A percentile compares a stretch with the other conserved stretches of the same genome.
Conservation (phyloP, 768 basidiomycete species). For the Amanita subjunquillea region DNA sequence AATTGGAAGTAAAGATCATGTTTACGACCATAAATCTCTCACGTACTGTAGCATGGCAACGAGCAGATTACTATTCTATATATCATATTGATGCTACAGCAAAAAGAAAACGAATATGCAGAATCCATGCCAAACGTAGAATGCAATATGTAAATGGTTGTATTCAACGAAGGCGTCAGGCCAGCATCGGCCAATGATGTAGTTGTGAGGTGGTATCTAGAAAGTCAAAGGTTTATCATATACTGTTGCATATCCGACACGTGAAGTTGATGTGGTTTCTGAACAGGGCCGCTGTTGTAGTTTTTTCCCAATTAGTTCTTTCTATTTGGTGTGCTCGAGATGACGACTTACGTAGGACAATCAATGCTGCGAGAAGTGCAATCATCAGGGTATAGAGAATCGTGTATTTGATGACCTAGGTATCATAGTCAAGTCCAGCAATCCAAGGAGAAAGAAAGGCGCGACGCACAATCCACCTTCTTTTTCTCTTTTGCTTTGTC, state of each 20-base stretch:
- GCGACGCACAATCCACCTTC: conserved; percentile 70
- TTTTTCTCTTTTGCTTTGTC: conserved; percentile 85
- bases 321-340: not conserved
- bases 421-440: conserved; percentile 1
- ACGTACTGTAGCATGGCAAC: not conserved
- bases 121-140: not conserved
- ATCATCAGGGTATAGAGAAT: conserved; percentile 73
- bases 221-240: conserved; percentile 39
- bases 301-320: conserved; percentile 9
- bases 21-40: not conserved
- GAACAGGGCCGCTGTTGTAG: conserved; percentile 62
- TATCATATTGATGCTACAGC: conserved; percentile 4
- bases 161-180: not conserved
- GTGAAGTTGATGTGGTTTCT: conserved; percentile 65
- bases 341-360: conserved; percentile 63
- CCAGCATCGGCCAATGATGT: not conserved
- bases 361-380: conserved; percentile 67
- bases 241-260: conserved; percentile 79
- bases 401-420: conserved; percentile 74
- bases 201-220: not conserved
- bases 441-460: conserved; percentile 15
- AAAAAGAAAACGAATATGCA: not conserved
- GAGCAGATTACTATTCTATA: conserved; percentile 2
- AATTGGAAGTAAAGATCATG: not conserved
- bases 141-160: not conserved